Evolutionary conservation across 78 protist species (phyloP), one percentile per base, ranked within the genome.

Genomic region (Diacronema lutheri): DNA sequence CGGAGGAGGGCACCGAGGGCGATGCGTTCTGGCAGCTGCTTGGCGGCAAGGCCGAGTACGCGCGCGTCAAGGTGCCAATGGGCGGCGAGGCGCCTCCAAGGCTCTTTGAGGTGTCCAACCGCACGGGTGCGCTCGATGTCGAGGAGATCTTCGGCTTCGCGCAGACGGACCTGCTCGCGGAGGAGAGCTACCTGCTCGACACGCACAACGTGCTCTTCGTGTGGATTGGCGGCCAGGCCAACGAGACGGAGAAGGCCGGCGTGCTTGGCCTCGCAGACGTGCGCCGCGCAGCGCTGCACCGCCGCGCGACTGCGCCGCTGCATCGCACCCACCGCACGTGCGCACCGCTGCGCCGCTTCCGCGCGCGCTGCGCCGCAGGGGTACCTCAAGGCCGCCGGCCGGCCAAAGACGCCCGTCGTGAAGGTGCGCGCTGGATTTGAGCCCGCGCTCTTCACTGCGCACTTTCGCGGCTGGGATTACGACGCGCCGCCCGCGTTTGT

Each of bases 171-270:
- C 92, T 91, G 82, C 66, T 82, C 86, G 33, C 85, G 90, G 83
- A 86, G 61, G 94, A 92, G 65, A 66, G 21, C 35, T 94, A 60
- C 86, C 20, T 94, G 25, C 74, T 94, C 64, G 95, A 92, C 83
- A 0, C n/a, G 31, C 85, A 46, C 11, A 16, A 14, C 31, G 68
- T 5, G 23, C 20, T 93, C 82, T 91, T 57, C 44, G 91, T 89
- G 35, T 93, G 95, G 95, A 44, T 87, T 23, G 95, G 95, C 50
- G 29, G 38, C 82, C 68, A 40, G 3, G 61, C 94, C 38, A 77
- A 44, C 83, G 71, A n/a, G 33, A 31, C 50, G 61, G 91, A 87
- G 91, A n/a, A 31, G 37, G 26, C 13, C 55, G 20, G 11, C 40
- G 33, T 61, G 14, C 4, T 74, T 46, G 72, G 9, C 20, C 16